Evolutionary conservation across 371 early-diverging fungal genomes (phyloP).

Genomic region (Paraphysoderma sedebokerense): DNA sequence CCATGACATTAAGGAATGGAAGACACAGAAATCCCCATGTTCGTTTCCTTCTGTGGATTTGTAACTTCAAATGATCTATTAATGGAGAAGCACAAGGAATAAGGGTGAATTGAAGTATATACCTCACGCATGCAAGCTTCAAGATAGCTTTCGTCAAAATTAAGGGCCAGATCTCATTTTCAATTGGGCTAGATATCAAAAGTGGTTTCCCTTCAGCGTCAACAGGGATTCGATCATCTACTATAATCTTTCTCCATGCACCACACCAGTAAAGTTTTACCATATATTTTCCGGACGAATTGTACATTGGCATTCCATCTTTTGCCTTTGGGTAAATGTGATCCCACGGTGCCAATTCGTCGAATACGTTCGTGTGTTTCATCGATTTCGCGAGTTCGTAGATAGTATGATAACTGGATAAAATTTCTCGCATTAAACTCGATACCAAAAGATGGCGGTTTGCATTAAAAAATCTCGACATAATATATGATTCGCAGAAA

Average conservation of each 20-base stretch:
- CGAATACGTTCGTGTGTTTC: not conserved
- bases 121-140: constrained; percentile 24
- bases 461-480: constrained; percentile 19
- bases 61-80: constrained; percentile 9
- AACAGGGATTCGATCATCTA: constrained; percentile 32
- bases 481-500: not conserved
- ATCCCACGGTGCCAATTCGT: constrained; percentile 19
- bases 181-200: constrained; percentile 9
- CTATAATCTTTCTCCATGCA: constrained; percentile 25
- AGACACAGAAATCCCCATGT: constrained; percentile 21
- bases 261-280: constrained; percentile 33
- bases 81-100: constrained; percentile 6
- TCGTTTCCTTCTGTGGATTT: constrained; percentile 6
- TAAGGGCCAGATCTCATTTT: constrained; percentile 28
- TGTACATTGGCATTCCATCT: constrained; percentile 29
- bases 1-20: constrained; percentile 21
- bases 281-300: constrained; percentile 24
- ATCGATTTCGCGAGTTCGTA: not conserved
- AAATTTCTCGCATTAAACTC: constrained; percentile 15
- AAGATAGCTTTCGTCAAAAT: constrained; percentile 28
- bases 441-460: constrained; percentile 20
- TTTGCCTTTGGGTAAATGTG: constrained; percentile 28
- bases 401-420: too few species aligned
- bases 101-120: not conserved
- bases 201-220: constrained; percentile 21